A percentile compares a stretch with the other conserved stretches of the same genome.
Evolutionary conservation across 768 basidiomycete genomes (phyloP).

Genomic region (Coprinopsis sp.): DNA sequence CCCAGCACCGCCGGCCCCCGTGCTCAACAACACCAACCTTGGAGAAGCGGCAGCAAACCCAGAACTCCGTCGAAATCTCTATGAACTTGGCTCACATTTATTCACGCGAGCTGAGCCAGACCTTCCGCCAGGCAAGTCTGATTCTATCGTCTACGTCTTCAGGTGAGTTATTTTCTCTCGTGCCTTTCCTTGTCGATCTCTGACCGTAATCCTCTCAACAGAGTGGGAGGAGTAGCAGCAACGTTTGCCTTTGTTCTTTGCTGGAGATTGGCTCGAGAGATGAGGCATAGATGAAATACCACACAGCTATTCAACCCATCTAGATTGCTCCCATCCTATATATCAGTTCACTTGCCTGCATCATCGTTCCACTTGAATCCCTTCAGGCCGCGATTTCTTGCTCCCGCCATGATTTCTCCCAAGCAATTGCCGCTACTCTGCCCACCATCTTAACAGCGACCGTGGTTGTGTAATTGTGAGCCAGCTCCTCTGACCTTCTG

Average conservation of each 20-base stretch:
- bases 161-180: slow-evolving; percentile 43
- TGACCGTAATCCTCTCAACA: slow-evolving; percentile 19
- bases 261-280: slow-evolving; percentile 49
- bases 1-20: slow-evolving; percentile 3
- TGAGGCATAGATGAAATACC: slow-evolving; percentile 34
- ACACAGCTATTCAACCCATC: neutral
- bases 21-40: slow-evolving; percentile 7
- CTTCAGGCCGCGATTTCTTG: too few species aligned
- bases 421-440: too few species aligned
- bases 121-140: slow-evolving; percentile 35
- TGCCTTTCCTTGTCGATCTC: slow-evolving; percentile 1
- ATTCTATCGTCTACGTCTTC: slow-evolving; percentile 80
- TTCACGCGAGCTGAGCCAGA: slow-evolving; percentile 5
- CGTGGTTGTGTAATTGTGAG: too few species aligned
- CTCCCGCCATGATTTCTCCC: too few species aligned
- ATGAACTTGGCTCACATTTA: slow-evolving; percentile 10
- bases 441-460: too few species aligned
- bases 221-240: slow-evolving; percentile 55
- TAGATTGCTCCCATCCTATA: neutral
- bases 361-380: too few species aligned
- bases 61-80: slow-evolving; percentile 11
- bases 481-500: too few species aligned
- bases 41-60: neutral
- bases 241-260: slow-evolving; percentile 50
- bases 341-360: neutral